Percentiles rank a stretch among this genome's conserved stretches.
Conservation (phyloP, 495 filamentous ascomycete species). For the Penicillium coprophilum region DNA sequence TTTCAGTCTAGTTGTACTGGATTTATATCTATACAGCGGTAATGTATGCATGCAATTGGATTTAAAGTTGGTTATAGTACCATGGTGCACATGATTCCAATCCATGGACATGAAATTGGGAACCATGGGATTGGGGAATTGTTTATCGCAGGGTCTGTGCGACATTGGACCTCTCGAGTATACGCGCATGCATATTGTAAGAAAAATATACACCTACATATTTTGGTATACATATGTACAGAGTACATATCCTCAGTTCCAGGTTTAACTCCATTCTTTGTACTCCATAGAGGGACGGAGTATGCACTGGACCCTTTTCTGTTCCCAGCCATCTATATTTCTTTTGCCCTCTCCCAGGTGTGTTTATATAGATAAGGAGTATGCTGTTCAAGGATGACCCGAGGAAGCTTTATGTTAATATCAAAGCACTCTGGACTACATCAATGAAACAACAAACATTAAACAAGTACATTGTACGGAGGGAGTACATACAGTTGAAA, state of each 20-base stretch:
- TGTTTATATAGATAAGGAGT: neutral
- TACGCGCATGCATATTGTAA: neutral
- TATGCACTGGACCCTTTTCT: neutral
- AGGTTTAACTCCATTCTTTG: neutral
- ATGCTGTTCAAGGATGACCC: neutral
- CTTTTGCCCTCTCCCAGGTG: neutral
- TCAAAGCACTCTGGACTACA: neutral
- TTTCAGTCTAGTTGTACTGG: neutral
- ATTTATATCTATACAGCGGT: neutral
- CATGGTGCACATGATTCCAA: neutral
- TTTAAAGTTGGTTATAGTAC: neutral
- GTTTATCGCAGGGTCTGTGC: neutral
- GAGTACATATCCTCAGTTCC: neutral
- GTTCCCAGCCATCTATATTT: slow-evolving; percentile 10
- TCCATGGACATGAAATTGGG: neutral
- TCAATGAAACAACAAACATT: neutral
- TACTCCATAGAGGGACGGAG: neutral
- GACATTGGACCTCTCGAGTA: neutral
- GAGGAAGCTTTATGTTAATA: neutral
- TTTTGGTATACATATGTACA: neutral
- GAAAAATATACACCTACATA: neutral
- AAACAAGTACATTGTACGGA: neutral
- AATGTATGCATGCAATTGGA: neutral
- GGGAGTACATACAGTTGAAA: neutral
- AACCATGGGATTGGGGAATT: neutral